A percentile compares a stretch with the other conserved stretches of the same genome.
Conservation (phyloP, 768 basidiomycete species). For the Collybia nuda region DNA sequence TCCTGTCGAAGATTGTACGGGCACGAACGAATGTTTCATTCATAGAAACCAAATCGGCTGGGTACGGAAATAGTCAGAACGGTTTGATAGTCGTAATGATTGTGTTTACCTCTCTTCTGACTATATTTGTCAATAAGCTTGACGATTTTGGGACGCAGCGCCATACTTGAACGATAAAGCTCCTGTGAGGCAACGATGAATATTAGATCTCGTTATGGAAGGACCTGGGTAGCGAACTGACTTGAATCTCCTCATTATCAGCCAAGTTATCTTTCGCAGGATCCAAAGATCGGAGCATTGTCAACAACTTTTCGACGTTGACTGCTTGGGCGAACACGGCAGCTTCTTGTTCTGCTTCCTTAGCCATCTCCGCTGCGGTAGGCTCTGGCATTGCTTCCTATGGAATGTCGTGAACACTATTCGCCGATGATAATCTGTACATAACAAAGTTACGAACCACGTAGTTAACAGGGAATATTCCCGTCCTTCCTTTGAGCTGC, state of each 20-base stretch:
- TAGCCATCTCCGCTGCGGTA: conserved; percentile 69
- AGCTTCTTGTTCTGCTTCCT: conserved; percentile 86
- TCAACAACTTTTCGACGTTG: conserved; percentile 78
- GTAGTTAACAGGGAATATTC: conserved; percentile 97
- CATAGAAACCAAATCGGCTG: conserved; percentile 93
- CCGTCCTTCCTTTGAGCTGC: conserved; percentile 84
- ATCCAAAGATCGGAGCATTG: conserved; percentile 73
- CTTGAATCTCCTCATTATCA: conserved; percentile 88
- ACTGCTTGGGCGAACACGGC: conserved; percentile 85
- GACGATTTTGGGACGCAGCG: conserved; percentile 90
- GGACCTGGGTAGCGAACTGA: conserved; percentile 25
- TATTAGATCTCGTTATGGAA: not conserved
- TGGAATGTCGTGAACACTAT: not conserved
- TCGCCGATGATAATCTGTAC: not conserved
- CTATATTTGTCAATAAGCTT: conserved; percentile 97
- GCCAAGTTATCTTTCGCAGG: conserved; percentile 80
- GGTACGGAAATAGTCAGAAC: not conserved
- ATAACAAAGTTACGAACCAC: conserved; percentile 55
- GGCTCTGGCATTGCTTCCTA: conserved; percentile 88
- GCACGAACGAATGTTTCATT: conserved; percentile 92
- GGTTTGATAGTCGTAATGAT: not conserved
- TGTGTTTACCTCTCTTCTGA: conserved; percentile 70
- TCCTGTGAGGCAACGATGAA: conserved; percentile 48
- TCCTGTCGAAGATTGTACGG: conserved; percentile 84
- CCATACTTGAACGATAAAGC: conserved; percentile 87